Conservation (phyloP, 768 basidiomycete genomes). For the Phaeolepiota aurea region DNA sequence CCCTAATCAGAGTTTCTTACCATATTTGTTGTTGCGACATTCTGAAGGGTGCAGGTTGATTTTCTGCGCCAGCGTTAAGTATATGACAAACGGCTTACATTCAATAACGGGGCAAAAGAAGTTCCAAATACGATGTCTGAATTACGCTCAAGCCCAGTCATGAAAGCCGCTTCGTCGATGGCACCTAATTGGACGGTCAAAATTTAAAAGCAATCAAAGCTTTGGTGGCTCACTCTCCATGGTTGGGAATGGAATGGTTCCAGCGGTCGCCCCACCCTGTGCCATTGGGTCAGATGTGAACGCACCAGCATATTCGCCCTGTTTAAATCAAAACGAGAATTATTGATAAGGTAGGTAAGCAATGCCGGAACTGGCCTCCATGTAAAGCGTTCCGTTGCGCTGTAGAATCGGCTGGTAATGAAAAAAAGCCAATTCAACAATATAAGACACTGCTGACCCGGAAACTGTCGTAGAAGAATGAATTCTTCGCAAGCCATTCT, state of each 20-base stretch:
- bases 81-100: slow-evolving; percentile 14
- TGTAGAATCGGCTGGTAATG: too few species aligned
- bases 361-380: slow-evolving; percentile 22
- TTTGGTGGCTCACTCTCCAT: slow-evolving; percentile 31
- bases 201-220: not conserved
- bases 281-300: slow-evolving; percentile 29
- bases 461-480: slow-evolving; percentile 24
- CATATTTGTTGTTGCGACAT: too few species aligned
- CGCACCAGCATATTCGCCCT: slow-evolving; percentile 51
- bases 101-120: slow-evolving; percentile 47
- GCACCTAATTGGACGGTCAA: slow-evolving; percentile 21
- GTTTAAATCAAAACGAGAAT: not conserved
- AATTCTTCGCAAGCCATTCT: slow-evolving; percentile 28
- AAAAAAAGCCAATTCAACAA: too few species aligned
- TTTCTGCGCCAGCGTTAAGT: too few species aligned
- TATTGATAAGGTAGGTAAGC: too few species aligned
- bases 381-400: slow-evolving; percentile 47
- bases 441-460: slow-evolving; percentile 11
- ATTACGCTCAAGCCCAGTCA: slow-evolving; percentile 49
- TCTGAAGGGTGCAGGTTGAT: too few species aligned
- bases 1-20: not conserved
- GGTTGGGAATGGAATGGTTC: slow-evolving; percentile 42
- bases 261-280: slow-evolving; percentile 29
- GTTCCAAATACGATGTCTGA: slow-evolving; percentile 35
- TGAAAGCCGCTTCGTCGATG: slow-evolving; percentile 49